These are phyloP conservation scores for Starmerella floricola DNA, from an alignment of 805 yeast species.

Conservation along the genomic window DNA sequence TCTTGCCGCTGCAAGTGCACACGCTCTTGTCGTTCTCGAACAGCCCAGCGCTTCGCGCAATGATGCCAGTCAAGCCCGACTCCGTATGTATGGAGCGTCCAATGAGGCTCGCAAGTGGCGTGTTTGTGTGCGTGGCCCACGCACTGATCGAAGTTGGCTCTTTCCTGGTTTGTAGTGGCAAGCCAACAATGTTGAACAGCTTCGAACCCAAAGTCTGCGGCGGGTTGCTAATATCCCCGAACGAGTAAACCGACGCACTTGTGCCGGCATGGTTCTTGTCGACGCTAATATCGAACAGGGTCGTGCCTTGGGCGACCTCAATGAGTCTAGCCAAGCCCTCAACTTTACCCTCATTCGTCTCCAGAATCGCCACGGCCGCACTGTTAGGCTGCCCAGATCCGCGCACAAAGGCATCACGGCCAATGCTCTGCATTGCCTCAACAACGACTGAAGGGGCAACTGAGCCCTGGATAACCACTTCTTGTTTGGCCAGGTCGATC, in stretches of 20 bases:
- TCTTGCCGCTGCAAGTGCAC: conserved; percentile 89
- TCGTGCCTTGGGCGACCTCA: conserved; percentile 39
- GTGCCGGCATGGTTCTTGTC: conserved; percentile 32
- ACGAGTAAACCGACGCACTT: conserved; percentile 47
- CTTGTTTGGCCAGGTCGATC: conserved; percentile 46
- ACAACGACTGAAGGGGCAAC: conserved; percentile 69
- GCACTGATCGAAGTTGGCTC: conserved; percentile 1
- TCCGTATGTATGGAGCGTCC: conserved; percentile 21
- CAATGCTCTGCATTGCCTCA: conserved; percentile 53
- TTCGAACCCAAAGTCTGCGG: conserved; percentile 28
- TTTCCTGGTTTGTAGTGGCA: neutral
- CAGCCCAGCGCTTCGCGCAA: conserved; percentile 91
- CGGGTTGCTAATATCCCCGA: conserved; percentile 60
- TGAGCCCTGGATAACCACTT: conserved; percentile 56
- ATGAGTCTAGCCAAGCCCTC: conserved; percentile 83
- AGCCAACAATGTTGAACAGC: conserved; percentile 9
- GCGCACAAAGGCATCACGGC: conserved; percentile 81
- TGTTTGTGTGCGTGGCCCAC: conserved; percentile 10
- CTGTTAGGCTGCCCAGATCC: conserved; percentile 81
- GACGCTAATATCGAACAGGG: conserved; percentile 66
- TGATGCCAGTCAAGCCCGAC: conserved; percentile 55
- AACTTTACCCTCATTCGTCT: conserved; percentile 54
- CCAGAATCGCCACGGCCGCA: conserved; percentile 86
- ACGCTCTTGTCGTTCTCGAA: conserved; percentile 94
- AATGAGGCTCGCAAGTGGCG: conserved; percentile 13